Conservation (phyloP, 1,139 yeast genomes). For the Pichia sp. region DNA sequence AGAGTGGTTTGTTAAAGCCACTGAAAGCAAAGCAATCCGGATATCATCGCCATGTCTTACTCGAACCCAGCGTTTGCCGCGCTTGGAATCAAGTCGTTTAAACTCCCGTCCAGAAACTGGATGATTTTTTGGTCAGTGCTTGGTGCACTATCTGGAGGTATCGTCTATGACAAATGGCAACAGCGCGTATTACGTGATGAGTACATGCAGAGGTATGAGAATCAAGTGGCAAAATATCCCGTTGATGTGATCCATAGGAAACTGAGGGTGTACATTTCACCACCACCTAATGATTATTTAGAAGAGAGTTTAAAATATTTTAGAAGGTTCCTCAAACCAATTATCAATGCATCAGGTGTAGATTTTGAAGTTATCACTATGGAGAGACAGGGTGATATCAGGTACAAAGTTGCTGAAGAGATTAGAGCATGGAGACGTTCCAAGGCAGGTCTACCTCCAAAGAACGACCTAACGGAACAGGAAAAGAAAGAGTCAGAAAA, state of each 20-base stretch:
- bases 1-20: too few relatives aligned
- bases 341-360: conserved; percentile 76
- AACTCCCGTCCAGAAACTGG: conserved; percentile 92
- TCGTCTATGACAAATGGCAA: conserved; percentile 70
- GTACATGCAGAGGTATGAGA: conserved; percentile 55
- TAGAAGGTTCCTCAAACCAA: conserved; percentile 78
- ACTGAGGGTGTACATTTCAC: conserved; percentile 78
- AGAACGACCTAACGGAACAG: conserved; percentile 6
- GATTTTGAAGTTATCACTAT: conserved; percentile 74
- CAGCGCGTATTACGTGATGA: conserved; percentile 58
- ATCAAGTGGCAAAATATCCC: conserved; percentile 27
- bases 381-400: conserved; percentile 84
- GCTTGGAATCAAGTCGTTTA: conserved; percentile 75
- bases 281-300: conserved; percentile 91
- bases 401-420: conserved; percentile 74
- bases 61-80: conserved; percentile 82
- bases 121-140: conserved; percentile 76
- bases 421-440: conserved; percentile 56
- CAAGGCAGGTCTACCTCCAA: conserved; percentile 15
- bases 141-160: conserved; percentile 61
- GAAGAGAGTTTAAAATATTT: conserved; percentile 71
- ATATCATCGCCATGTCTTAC: too few relatives aligned
- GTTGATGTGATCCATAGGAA: conserved; percentile 60
- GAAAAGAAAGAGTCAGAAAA: background rate
- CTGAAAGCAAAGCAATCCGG: too few relatives aligned